phyloP scores from a whole-genome alignment of 352 stramenopile genomes.

The Phytophthora sojae region DNA sequence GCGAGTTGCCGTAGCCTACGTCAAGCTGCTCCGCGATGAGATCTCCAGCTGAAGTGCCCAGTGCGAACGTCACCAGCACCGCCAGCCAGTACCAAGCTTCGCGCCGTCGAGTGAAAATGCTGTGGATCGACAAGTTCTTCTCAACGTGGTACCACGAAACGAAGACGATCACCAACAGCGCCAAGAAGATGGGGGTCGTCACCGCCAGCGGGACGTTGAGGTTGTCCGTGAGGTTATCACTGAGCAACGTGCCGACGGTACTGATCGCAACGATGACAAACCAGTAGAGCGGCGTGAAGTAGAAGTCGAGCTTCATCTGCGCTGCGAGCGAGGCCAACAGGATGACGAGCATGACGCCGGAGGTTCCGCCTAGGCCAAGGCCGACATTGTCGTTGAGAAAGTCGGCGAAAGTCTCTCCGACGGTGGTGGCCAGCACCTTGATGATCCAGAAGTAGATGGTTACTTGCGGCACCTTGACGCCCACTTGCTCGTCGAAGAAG shows the following conservation, averaged over 20 bases:
- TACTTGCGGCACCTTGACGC: slow-evolving; percentile 31
- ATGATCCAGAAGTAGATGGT: slow-evolving; percentile 38
- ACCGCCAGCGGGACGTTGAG: slow-evolving; percentile 24
- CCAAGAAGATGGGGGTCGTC: slow-evolving; percentile 30
- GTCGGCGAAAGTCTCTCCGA: slow-evolving; percentile 37
- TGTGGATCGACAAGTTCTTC: slow-evolving; percentile 25
- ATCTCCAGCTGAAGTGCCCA: slow-evolving; percentile 32
- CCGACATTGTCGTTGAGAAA: slow-evolving; percentile 30
- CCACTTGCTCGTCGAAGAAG: slow-evolving; percentile 25
- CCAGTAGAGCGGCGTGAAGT: slow-evolving; percentile 34
- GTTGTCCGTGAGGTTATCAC: slow-evolving; percentile 38
- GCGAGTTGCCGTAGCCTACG: slow-evolving; percentile 37
- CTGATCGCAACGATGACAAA: slow-evolving; percentile 41
- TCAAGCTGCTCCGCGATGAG: slow-evolving; percentile 35
- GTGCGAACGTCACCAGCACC: slow-evolving; percentile 34
- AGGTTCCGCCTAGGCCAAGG: slow-evolving; percentile 26
- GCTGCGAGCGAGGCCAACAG: slow-evolving; percentile 16
- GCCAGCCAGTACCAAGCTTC: slow-evolving; percentile 37
- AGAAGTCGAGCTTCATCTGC: slow-evolving; percentile 27
- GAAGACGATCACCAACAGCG: slow-evolving; percentile 23
- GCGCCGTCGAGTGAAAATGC: slow-evolving; percentile 25
- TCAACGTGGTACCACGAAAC: slow-evolving; percentile 21
- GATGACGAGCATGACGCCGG: slow-evolving; percentile 26
- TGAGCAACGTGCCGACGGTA: slow-evolving; percentile 32
- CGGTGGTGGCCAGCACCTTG: slow-evolving; percentile 37